Conservation (phyloP, 768 basidiomycete genomes). For the Coprinopsis cinerea region DNA sequence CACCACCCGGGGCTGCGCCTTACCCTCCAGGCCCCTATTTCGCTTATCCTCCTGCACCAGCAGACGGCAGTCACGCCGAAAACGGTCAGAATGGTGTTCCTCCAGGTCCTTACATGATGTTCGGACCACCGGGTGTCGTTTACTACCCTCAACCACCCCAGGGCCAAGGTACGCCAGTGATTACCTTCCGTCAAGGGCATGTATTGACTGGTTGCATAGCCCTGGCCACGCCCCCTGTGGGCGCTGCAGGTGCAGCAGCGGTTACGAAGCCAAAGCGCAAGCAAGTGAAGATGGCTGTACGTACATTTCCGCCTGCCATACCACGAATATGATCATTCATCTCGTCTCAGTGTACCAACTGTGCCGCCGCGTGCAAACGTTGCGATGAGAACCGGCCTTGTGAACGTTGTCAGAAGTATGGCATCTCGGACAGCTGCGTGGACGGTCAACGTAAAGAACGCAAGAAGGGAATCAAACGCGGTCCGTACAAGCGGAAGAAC, state of each 20-base stretch:
- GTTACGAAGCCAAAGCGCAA: constrained; percentile 55
- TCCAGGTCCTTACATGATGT: constrained; percentile 37
- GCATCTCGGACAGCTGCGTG: constrained; percentile 67
- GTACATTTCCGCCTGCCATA: constrained; percentile 12
- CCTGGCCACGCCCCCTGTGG: constrained; percentile 20
- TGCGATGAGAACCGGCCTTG: constrained; percentile 88
- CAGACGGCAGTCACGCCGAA: constrained; percentile 31
- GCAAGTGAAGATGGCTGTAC: constrained; percentile 82
- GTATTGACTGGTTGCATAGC: constrained; percentile 14
- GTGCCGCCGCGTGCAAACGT: constrained; percentile 83
- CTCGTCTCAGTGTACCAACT: constrained; percentile 62
- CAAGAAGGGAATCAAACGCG: constrained; percentile 84
- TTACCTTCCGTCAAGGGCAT: constrained; percentile 3
- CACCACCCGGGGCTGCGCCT: constrained; percentile 26
- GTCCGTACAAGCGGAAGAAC: constrained; percentile 71
- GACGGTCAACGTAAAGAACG: constrained; percentile 93
- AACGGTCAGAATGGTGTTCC: constrained; percentile 27
- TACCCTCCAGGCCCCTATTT: constrained; percentile 34
- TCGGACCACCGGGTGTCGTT: constrained; percentile 37
- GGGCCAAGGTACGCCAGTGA: constrained; percentile 26
- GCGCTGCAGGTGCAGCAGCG: background rate
- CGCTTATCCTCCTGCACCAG: constrained; percentile 33
- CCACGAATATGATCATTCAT: background rate
- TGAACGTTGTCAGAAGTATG: constrained; percentile 86
- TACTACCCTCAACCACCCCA: constrained; percentile 38